A percentile compares a stretch with the other conserved stretches of the same genome.
phyloP scores from a whole-genome alignment of 257 asterid genomes.

The Solanum tarapatanum region DNA sequence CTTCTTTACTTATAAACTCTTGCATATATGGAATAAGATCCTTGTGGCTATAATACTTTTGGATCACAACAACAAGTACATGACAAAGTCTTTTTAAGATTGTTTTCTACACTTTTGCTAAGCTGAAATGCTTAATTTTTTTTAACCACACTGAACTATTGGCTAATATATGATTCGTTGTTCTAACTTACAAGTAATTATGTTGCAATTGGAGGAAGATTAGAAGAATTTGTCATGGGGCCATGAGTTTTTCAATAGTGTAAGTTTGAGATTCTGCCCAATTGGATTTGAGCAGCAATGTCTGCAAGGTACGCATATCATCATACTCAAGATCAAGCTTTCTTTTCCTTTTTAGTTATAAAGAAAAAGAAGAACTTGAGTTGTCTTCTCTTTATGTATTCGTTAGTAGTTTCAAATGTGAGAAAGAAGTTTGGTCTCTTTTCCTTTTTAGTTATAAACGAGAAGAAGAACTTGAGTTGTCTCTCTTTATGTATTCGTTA shows the following conservation, averaged over 20 bases:
- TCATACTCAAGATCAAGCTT: conserved; percentile 15
- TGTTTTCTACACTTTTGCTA: neutral
- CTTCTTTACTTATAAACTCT: neutral
- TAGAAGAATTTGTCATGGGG: neutral
- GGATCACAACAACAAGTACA: neutral
- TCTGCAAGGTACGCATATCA: conserved; percentile 5
- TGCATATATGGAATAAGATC: neutral
- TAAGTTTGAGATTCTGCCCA: neutral
- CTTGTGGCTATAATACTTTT: neutral
- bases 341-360: neutral
- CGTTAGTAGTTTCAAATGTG: too few species aligned
- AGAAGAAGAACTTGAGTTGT: too few species aligned
- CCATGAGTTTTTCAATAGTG: conserved; percentile 8
- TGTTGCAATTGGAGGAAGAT: neutral
- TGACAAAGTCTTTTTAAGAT: neutral
- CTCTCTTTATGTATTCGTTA: too few species aligned
- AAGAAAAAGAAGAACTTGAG: too few species aligned
- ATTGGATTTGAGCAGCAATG: conserved; percentile 1
- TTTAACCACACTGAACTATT: neutral
- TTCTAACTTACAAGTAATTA: neutral
- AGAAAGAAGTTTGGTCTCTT: too few species aligned
- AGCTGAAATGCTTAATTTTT: neutral
- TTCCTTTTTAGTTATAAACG: too few species aligned
- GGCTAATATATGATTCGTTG: neutral
- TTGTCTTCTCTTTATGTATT: too few species aligned